phyloP scores from a whole-genome alignment of 2,329 filamentous ascomycete genomes.

The Lomentospora prolificans region DNA sequence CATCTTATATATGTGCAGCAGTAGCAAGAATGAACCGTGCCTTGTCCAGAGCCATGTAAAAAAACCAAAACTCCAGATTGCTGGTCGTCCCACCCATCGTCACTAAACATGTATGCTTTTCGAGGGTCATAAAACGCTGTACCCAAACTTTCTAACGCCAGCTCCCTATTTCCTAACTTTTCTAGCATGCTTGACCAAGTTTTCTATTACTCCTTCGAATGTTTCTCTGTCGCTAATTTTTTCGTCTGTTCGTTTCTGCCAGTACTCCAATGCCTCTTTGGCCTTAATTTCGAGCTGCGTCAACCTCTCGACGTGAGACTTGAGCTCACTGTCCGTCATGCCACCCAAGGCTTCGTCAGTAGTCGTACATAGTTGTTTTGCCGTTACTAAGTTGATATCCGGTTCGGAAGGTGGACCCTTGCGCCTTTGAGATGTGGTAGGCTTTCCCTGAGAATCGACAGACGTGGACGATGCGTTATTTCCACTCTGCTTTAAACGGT shows the following conservation, averaged over 20 bases:
- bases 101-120: neutral
- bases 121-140: neutral
- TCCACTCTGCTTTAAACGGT: constrained; percentile 35
- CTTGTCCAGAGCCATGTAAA: neutral
- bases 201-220: constrained; percentile 95
- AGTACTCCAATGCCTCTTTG: constrained; percentile 73
- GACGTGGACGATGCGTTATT: constrained; percentile 47
- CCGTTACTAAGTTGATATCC: constrained; percentile 68
- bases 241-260: constrained; percentile 77
- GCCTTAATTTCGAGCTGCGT: constrained; percentile 61
- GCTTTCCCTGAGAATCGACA: constrained; percentile 48
- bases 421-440: constrained; percentile 31
- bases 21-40: neutral
- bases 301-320: constrained; percentile 58
- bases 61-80: neutral
- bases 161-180: constrained; percentile 62
- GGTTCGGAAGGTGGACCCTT: constrained; percentile 59
- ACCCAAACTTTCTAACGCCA: neutral
- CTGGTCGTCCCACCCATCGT: neutral
- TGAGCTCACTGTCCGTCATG: constrained; percentile 69
- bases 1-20: neutral
- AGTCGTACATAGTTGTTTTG: constrained; percentile 68
- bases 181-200: constrained; percentile 82
- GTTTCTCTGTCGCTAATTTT: constrained; percentile 85
- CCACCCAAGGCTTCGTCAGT: constrained; percentile 75